These are phyloP conservation scores for Phialophora macrospora DNA, from an alignment of 2,329 filamentous ascomycete species.

Conservation along the genomic window DNA sequence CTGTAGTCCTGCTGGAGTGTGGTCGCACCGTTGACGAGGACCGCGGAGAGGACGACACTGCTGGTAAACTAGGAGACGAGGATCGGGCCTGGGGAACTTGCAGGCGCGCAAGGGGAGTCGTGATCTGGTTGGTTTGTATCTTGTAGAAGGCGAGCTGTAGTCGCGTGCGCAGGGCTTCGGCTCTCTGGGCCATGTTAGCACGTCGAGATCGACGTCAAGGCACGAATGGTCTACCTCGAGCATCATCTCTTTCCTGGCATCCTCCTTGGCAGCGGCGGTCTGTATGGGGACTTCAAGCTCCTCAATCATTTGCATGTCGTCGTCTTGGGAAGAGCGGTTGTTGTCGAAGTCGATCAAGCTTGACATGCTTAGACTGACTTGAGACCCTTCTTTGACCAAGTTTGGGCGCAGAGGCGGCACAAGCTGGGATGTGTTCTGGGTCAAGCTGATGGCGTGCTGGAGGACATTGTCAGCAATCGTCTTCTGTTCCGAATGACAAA, in stretches of 20 bases:
- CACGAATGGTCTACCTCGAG: slow-evolving; percentile 26
- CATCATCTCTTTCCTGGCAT: slow-evolving; percentile 36
- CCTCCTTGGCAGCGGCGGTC: slow-evolving; percentile 34
- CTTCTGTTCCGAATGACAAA: not conserved
- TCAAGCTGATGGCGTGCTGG: slow-evolving; percentile 34
- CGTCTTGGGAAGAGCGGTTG: slow-evolving; percentile 31
- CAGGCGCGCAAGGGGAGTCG: slow-evolving; percentile 36
- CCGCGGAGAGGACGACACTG: slow-evolving; percentile 24
- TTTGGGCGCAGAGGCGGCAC: slow-evolving; percentile 28
- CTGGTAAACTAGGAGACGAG: slow-evolving; percentile 20
- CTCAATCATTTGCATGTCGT: slow-evolving; percentile 38
- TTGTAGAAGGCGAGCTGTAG: slow-evolving; percentile 40
- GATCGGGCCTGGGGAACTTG: slow-evolving; percentile 26
- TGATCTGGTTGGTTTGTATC: slow-evolving; percentile 39
- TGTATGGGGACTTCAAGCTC: slow-evolving; percentile 43
- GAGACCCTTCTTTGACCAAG: slow-evolving; percentile 32
- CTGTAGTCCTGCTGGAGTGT: not conserved
- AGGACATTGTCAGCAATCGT: not conserved
- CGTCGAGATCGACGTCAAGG: not conserved
- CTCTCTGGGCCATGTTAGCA: slow-evolving; percentile 30
- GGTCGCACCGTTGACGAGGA: slow-evolving; percentile 30
- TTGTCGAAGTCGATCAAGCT: slow-evolving; percentile 39
- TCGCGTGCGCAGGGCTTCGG: slow-evolving; percentile 37
- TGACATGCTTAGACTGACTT: slow-evolving; percentile 38
- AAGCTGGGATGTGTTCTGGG: slow-evolving; percentile 34